Conservation (phyloP, 2,329 filamentous ascomycete species). For the Penicillium oxalicum region DNA sequence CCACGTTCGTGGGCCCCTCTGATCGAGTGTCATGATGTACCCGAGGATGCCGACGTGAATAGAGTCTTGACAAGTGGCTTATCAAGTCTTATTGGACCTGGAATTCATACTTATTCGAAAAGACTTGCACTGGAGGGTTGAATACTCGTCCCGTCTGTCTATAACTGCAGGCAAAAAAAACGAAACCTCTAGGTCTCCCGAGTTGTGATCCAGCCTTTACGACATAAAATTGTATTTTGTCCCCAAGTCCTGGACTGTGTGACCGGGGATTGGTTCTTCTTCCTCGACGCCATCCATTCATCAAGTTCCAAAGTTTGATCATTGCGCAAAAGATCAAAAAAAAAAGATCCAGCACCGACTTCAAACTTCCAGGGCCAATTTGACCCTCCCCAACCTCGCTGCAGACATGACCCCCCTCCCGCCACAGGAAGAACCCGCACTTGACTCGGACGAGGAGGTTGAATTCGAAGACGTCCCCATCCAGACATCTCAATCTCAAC, state of each 20-base stretch:
- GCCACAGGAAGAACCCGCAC: conserved; percentile 1
- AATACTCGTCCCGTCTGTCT: no score
- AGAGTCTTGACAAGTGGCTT: no score
- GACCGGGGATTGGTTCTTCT: not conserved
- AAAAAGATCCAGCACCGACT: no score
- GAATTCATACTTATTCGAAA: no score
- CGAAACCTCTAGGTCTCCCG: no score
- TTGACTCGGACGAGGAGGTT: conserved; percentile 14
- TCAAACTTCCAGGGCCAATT: no score
- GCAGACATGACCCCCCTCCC: not conserved
- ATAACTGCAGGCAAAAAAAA: no score
- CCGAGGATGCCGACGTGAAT: not conserved
- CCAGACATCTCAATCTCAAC: not conserved
- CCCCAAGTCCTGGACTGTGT: no score
- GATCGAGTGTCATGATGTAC: not conserved
- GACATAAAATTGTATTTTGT: not conserved
- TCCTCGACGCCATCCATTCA: not conserved
- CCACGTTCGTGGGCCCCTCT: not conserved
- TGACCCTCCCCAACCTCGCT: not conserved
- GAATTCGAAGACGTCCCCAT: conserved; percentile 20
- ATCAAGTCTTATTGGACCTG: no score
- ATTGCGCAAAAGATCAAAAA: no score
- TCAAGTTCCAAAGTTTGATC: not conserved
- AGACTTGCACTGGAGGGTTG: no score
- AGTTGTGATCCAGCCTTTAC: not conserved